Evolutionary conservation across 2,329 filamentous ascomycete genomes (phyloP), one percentile per base, ranked within the genome.

Genomic region (Paraconiothyrium brasiliense): DNA sequence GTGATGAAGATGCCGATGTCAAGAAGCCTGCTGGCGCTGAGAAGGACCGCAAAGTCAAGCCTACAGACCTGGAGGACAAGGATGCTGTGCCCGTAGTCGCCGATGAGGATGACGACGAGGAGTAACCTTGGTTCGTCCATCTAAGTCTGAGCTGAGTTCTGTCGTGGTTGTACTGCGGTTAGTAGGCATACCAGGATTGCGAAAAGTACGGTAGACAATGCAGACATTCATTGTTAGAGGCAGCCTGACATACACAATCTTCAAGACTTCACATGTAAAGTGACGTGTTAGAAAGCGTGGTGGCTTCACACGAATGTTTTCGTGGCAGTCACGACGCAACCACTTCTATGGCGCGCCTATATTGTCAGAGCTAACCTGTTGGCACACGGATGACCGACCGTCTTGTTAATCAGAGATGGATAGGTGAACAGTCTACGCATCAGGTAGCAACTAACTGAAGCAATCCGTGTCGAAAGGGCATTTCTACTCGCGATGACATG

Each of bases 11-110:
- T 43, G 67, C 70, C 41, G 67, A 71, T 63, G 65, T 79, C 57
- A 72, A 83, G 70, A 78, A 76, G 70, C 67, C 72, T 41, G 70
- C 75, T 41, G 72, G 70, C 39, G 71, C 70, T 27, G 73, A 76
- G 62, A 76, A 77, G 61, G 69, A 73, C 58, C 65, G 71, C 44
- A 76, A 78, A 54, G 75, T 72, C 57, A 74, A 74, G 66, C 61
- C 70, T 6, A 74, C 71, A n/a, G 27, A 22, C 30, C 30, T 20
- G 11, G 66, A 67, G 44, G 69, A 70, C 49, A 66, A 68, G 39
- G 74, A 71, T 54, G 60, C 72, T 34, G 72, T 75, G 30, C 73
- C 74, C 61, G 75, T 77, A 35, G 72, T 74, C 34, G 70, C 69
- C 24, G 72, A 71, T n/a, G 69, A 76, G 14, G 73, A 75, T 27